phyloP scores from a whole-genome alignment of 345 rosid species.

The Noccaea bulbosa region DNA sequence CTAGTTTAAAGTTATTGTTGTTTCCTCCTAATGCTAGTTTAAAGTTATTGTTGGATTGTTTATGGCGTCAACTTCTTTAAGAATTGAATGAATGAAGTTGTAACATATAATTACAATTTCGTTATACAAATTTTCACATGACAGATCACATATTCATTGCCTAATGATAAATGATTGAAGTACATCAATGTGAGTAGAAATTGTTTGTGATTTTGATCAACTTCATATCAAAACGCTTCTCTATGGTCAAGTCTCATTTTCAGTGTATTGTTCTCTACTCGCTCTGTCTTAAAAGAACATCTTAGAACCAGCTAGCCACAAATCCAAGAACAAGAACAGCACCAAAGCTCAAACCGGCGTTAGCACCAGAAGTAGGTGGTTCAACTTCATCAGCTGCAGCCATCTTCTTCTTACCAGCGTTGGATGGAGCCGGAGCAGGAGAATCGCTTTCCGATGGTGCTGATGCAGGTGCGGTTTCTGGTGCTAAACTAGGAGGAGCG shows the following conservation, averaged over 20 bases:
- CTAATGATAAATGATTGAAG: conserved; percentile 13
- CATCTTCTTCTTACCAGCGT: conserved; percentile 39
- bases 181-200: conserved; percentile 20
- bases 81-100: conserved; percentile 16
- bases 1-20: conserved; percentile 22
- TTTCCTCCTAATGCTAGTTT: conserved; percentile 14
- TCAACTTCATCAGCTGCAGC: conserved; percentile 40
- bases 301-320: conserved; percentile 42
- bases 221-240: conserved; percentile 7
- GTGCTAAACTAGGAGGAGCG: conserved; percentile 38
- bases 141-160: conserved; percentile 10
- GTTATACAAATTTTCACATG: conserved; percentile 29
- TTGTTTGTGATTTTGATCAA: not conserved
- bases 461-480: conserved; percentile 46
- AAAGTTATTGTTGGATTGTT: conserved; percentile 12
- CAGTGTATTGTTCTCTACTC: conserved; percentile 5
- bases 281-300: conserved; percentile 28
- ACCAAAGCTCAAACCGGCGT: conserved; percentile 35
- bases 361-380: conserved; percentile 46
- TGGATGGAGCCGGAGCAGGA: conserved; percentile 43
- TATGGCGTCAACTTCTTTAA: not conserved
- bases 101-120: conserved; percentile 10
- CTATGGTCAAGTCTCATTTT: conserved; percentile 6
- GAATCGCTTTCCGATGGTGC: conserved; percentile 45
- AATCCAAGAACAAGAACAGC: conserved; percentile 41